Conservation (phyloP, 768 basidiomycete species). For the Kwoniella dendrophila region DNA sequence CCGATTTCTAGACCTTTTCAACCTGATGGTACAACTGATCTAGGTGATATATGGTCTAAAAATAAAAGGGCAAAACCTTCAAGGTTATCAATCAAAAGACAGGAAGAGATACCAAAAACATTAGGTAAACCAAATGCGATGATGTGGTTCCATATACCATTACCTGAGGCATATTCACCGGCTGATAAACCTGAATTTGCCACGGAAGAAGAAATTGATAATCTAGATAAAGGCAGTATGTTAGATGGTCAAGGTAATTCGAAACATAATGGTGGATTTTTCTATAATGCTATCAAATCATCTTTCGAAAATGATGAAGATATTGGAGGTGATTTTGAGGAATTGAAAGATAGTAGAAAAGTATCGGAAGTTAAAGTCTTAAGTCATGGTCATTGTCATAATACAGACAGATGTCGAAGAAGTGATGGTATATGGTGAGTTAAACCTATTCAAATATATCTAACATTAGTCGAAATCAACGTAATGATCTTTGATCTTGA, state of each 20-base stretch:
- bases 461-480: neutral
- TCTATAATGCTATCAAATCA: conserved; percentile 74
- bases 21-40: conserved; percentile 73
- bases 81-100: conserved; percentile 58
- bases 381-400: conserved; percentile 86
- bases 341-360: conserved; percentile 39
- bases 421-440: conserved; percentile 87
- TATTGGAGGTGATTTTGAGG: conserved; percentile 11
- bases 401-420: conserved; percentile 85
- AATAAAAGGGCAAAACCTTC: conserved; percentile 3
- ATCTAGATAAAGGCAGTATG: conserved; percentile 70
- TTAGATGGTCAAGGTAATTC: conserved; percentile 60
- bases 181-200: conserved; percentile 65
- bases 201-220: conserved; percentile 59
- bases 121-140: conserved; percentile 92
- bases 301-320: conserved; percentile 74
- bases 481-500: neutral
- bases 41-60: conserved; percentile 68
- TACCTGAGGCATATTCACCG: conserved; percentile 74
- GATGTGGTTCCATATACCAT: conserved; percentile 97
- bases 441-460: conserved; percentile 11
- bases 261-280: conserved; percentile 71
- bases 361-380: conserved; percentile 74
- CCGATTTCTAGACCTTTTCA: conserved; percentile 79
- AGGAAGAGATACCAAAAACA: neutral